Conservation (phyloP, 805 yeast species). For the Priceomyces medius region DNA sequence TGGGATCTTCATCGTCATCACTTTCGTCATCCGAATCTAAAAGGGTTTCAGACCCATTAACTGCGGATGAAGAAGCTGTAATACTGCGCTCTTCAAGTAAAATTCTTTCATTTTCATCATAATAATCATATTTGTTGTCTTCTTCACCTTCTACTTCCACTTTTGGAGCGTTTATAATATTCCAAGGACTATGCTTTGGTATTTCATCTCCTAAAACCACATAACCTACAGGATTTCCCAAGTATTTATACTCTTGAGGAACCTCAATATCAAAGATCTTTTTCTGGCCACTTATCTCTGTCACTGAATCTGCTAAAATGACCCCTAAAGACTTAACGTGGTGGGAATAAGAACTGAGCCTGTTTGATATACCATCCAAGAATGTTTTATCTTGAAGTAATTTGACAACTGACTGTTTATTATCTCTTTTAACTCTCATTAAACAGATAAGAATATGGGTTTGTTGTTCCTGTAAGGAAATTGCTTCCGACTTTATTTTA, state of each 20-base stretch:
- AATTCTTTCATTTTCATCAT: too few relatives aligned
- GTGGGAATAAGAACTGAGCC: conserved; percentile 50
- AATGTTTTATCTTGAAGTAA: conserved; percentile 41
- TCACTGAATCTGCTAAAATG: conserved; percentile 52
- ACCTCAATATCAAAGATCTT: conserved; percentile 28
- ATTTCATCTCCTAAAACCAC: conserved; percentile 16
- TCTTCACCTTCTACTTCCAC: conserved; percentile 15
- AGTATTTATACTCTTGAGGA: conserved; percentile 21
- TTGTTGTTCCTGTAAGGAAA: conserved; percentile 44
- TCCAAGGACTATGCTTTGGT: conserved; percentile 19
- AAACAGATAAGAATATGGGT: conserved; percentile 49
- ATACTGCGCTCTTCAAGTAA: too few relatives aligned
- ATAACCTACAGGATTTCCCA: conserved; percentile 15
- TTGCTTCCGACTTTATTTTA: conserved; percentile 39
- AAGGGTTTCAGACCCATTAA: not conserved
- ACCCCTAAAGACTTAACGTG: conserved; percentile 54
- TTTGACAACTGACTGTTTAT: conserved; percentile 15
- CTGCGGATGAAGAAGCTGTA: too few relatives aligned
- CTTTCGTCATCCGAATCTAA: conserved; percentile 20
- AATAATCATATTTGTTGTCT: conserved; percentile 17
- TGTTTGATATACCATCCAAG: conserved; percentile 50
- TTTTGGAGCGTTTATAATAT: conserved; percentile 14
- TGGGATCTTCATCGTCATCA: conserved; percentile 55
- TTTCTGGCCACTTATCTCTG: conserved; percentile 28
- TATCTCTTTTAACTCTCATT: conserved; percentile 19